These are phyloP conservation scores for Nasturtium officinale DNA, from an alignment of 345 rosid species.

Conservation along the genomic window DNA sequence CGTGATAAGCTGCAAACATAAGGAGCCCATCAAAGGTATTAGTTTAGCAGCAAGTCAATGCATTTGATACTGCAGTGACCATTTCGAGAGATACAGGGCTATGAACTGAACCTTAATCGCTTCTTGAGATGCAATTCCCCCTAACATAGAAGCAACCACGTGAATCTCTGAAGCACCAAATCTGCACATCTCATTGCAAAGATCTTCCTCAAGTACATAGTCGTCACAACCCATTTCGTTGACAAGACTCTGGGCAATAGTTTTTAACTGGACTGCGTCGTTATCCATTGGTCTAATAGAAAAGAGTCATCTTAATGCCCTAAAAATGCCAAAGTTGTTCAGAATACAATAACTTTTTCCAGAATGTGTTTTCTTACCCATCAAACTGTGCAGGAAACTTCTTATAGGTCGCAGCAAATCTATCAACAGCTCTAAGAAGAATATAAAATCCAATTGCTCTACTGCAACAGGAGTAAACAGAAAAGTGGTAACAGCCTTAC, in stretches of 20 bases:
- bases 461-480: slow-evolving; percentile 46
- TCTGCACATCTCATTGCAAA: slow-evolving; percentile 86
- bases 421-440: slow-evolving; percentile 88
- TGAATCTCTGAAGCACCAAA: slow-evolving; percentile 96
- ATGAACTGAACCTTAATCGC: slow-evolving; percentile 69
- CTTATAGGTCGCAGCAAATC: slow-evolving; percentile 78
- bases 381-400: slow-evolving; percentile 92
- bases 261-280: slow-evolving; percentile 70
- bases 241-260: slow-evolving; percentile 64
- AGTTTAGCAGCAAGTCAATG: not conserved
- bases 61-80: not conserved
- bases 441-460: slow-evolving; percentile 73
- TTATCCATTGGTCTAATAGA: slow-evolving; percentile 60
- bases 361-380: slow-evolving; percentile 55
- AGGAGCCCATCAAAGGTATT: slow-evolving; percentile 1
- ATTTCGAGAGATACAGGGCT: slow-evolving; percentile 5
- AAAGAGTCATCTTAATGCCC: not conserved
- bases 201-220: slow-evolving; percentile 73
- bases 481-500: slow-evolving; percentile 14
- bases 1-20: slow-evolving; percentile 69
- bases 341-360: slow-evolving; percentile 2
- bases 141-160: slow-evolving; percentile 84
- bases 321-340: not conserved
- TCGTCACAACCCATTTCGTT: slow-evolving; percentile 80
- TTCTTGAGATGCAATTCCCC: slow-evolving; percentile 96